These are phyloP conservation scores for Diaporthe longicolla DNA, from an alignment of 2,329 filamentous ascomycete species.

Conservation along the genomic window DNA sequence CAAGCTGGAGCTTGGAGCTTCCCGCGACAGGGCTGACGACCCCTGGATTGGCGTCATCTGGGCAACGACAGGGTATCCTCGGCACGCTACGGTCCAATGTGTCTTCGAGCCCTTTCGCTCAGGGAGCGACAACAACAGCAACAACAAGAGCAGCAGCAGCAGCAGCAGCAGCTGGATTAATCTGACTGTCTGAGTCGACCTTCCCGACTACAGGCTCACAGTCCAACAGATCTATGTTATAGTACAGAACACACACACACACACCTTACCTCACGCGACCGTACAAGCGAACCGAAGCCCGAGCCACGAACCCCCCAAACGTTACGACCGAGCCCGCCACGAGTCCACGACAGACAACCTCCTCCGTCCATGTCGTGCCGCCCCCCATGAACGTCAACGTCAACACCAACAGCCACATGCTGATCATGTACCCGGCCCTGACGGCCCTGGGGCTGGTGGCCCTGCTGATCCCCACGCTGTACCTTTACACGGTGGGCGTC, in stretches of 20 bases:
- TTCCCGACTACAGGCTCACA: neutral
- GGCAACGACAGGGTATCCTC: constrained; percentile 9
- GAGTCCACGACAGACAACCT: neutral
- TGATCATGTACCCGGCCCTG: constrained; percentile 46
- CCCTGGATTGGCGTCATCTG: constrained; percentile 11
- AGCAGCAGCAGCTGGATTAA: neutral
- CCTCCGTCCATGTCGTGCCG: neutral
- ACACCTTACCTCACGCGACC: neutral
- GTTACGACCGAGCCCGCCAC: neutral
- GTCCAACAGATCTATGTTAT: neutral
- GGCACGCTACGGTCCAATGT: neutral
- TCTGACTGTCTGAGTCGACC: neutral
- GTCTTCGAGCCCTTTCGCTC: neutral
- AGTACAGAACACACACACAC: neutral
- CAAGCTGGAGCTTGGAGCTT: neutral
- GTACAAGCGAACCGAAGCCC: neutral
- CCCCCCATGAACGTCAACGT: constrained; percentile 28
- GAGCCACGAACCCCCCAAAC: neutral
- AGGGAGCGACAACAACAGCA: neutral
- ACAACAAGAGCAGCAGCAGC: neutral
- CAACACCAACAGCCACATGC: constrained; percentile 8
- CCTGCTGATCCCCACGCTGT: constrained; percentile 63
- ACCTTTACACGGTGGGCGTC: constrained; percentile 65
- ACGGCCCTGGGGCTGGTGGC: constrained; percentile 52
- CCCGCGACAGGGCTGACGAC: constrained; percentile 7